Conservation (phyloP, 192 early-diverging fungal species). For the Coemansia sp. region DNA sequence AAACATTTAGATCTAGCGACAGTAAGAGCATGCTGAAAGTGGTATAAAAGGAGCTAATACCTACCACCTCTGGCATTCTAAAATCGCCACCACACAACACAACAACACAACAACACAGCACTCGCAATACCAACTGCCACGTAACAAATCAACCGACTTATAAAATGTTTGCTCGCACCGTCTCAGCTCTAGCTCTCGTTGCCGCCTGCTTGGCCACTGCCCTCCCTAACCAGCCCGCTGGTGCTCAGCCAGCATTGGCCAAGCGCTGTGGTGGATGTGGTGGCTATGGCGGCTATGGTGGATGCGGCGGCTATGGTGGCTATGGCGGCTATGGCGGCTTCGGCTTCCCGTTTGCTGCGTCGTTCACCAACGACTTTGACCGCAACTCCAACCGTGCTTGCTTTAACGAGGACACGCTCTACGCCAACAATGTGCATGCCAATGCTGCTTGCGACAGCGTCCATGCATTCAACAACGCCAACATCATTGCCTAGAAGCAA, state of each 20-base stretch:
- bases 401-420: constrained; percentile 25
- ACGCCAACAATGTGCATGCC: constrained; percentile 13
- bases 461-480: constrained; percentile 76
- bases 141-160: background rate
- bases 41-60: too few relatives aligned
- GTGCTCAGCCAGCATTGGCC: background rate
- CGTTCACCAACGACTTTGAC: constrained; percentile 16
- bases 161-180: background rate
- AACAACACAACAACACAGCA: background rate
- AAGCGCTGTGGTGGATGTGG: background rate
- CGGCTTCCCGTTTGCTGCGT: constrained; percentile 11
- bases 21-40: too few relatives aligned
- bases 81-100: background rate
- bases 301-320: background rate
- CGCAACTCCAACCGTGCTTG: constrained; percentile 12
- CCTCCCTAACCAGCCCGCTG: background rate
- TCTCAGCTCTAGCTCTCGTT: background rate
- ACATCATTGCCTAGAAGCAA: constrained; percentile 61
- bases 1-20: background rate
- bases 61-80: too few relatives aligned
- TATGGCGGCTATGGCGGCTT: background rate
- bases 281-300: background rate
- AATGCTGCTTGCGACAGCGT: constrained; percentile 10
- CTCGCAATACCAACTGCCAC: background rate
- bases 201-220: background rate